These are phyloP conservation scores for Phalaenopsis aphrodite DNA, from an alignment of 106 monocot species.

Conservation along the genomic window DNA sequence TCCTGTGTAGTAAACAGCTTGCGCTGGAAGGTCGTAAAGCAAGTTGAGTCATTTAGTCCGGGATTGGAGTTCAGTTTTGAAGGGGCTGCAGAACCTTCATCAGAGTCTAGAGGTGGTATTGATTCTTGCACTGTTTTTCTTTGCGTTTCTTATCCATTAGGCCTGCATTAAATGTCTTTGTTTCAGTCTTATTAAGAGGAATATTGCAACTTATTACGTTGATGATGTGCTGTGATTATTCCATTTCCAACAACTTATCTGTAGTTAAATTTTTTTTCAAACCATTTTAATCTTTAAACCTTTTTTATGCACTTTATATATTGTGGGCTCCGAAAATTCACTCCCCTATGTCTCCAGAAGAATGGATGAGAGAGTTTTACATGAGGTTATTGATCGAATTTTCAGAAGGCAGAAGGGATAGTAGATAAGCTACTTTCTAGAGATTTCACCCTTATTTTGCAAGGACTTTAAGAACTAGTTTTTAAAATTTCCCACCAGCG, in stretches of 20 bases:
- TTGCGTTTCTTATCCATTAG: neutral
- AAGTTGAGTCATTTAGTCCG: slow-evolving; percentile 55
- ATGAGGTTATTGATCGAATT: too few relatives aligned
- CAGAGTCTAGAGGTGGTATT: slow-evolving; percentile 35
- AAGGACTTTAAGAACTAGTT: too few relatives aligned
- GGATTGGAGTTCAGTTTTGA: slow-evolving; percentile 42
- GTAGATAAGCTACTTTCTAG: too few relatives aligned
- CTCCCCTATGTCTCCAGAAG: too few relatives aligned
- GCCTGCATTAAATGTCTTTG: neutral
- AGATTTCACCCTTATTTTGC: too few relatives aligned
- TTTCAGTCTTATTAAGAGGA: neutral
- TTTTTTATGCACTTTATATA: neutral
- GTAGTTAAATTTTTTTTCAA: neutral
- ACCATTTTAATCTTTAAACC: neutral
- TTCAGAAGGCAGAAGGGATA: too few relatives aligned
- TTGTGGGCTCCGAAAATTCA: too few relatives aligned
- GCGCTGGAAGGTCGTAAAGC: slow-evolving; percentile 85
- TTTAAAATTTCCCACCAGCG: too few relatives aligned
- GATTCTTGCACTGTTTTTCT: neutral
- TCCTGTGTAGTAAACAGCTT: slow-evolving; percentile 33
- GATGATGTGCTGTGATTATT: neutral
- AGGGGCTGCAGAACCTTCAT: slow-evolving; percentile 16
- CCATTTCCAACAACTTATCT: neutral
- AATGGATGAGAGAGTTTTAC: too few relatives aligned
- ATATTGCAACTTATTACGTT: neutral